phyloP scores from a whole-genome alignment of 345 rosid genomes.

The Atalantia buxifolia region DNA sequence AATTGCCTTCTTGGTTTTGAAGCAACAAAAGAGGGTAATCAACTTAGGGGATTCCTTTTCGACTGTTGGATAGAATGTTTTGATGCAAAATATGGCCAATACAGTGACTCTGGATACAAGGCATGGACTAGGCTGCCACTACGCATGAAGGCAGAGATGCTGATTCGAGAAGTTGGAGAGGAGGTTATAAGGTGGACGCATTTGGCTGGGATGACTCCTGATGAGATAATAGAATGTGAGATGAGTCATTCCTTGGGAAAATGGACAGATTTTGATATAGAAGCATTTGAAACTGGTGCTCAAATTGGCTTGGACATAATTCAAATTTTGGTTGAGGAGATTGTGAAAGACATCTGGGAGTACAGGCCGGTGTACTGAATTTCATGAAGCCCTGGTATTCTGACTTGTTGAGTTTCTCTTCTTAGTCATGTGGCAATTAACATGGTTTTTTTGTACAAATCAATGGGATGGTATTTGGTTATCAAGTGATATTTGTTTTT shows the following conservation, averaged over 20 bases:
- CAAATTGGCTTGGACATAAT: slow-evolving; percentile 60
- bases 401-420: background rate
- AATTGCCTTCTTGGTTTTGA: slow-evolving; percentile 34
- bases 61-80: slow-evolving; percentile 73
- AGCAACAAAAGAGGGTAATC: slow-evolving; percentile 32
- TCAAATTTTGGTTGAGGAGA: slow-evolving; percentile 51
- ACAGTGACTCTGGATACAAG: slow-evolving; percentile 38
- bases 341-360: slow-evolving; percentile 40
- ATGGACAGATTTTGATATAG: slow-evolving; percentile 67
- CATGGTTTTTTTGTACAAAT: slow-evolving; percentile 17
- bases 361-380: background rate
- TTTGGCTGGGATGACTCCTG: slow-evolving; percentile 39
- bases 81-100: slow-evolving; percentile 42
- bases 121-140: slow-evolving; percentile 41
- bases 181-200: slow-evolving; percentile 63
- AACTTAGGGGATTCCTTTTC: slow-evolving; percentile 50
- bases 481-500: background rate
- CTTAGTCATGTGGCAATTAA: slow-evolving; percentile 12
- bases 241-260: slow-evolving; percentile 60
- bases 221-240: slow-evolving; percentile 61
- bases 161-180: slow-evolving; percentile 52
- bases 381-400: background rate
- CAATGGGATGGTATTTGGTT: slow-evolving; percentile 5
- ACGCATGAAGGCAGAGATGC: slow-evolving; percentile 27
- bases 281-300: slow-evolving; percentile 51